These are phyloP conservation scores for Forsythia suspensa DNA, from an alignment of 257 asterid species.

Conservation along the genomic window DNA sequence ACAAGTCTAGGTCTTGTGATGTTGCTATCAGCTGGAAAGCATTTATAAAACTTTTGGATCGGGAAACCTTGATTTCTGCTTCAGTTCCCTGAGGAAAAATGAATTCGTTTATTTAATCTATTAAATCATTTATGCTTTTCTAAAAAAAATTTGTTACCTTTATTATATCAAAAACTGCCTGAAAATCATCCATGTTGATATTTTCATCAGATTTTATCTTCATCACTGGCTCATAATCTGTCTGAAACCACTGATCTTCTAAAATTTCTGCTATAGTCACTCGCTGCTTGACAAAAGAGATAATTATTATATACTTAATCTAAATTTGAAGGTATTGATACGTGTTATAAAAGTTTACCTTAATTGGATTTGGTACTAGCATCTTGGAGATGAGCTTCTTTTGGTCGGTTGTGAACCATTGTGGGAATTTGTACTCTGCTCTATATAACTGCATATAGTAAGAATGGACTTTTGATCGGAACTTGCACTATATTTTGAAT, in stretches of 20 bases:
- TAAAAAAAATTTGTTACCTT: conserved; percentile 5
- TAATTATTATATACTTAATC: not conserved
- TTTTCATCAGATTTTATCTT: conserved; percentile 14
- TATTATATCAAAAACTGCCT: conserved; percentile 16
- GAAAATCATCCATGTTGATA: conserved; percentile 18
- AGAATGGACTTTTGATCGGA: not conserved
- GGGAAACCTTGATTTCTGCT: conserved; percentile 9
- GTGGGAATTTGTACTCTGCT: conserved; percentile 28
- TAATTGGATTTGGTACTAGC: conserved; percentile 27
- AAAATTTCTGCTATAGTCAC: conserved; percentile 26
- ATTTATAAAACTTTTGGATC: conserved; percentile 27
- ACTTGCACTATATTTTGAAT: not conserved
- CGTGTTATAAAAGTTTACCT: conserved; percentile 12
- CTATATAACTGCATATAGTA: conserved; percentile 17
- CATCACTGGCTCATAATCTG: conserved; percentile 18
- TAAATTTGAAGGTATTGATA: not conserved
- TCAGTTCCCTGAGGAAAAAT: conserved; percentile 16
- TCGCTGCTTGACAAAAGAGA: conserved; percentile 17
- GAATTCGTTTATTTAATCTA: not conserved
- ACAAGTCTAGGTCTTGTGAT: conserved; percentile 37
- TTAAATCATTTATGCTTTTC: not conserved
- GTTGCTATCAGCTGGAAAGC: conserved; percentile 37
- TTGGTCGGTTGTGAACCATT: conserved; percentile 27
- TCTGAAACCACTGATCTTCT: conserved; percentile 31
- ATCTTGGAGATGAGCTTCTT: conserved; percentile 29